Evolutionary conservation across 2,329 filamentous ascomycete species (phyloP), one percentile per base, ranked within the genome.

Genomic region (Lasiodiplodia hormozganensis): DNA sequence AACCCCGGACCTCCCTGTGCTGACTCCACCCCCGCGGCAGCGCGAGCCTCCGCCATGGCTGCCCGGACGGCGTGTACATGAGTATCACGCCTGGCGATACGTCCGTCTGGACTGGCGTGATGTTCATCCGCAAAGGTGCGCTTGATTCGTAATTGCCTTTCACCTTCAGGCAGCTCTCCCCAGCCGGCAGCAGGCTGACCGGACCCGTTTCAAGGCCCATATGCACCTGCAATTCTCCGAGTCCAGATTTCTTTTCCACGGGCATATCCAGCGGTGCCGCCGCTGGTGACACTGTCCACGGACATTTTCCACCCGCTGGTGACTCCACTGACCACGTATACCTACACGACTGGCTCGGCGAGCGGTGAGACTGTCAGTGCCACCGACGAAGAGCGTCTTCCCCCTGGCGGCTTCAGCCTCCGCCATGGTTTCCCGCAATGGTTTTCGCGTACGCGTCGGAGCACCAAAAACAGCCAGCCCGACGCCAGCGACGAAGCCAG

Each of bases 301-400:
- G 95, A 98, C 77, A 91, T 98, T 73, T 99, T 98, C 79, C 95
- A 99, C 78, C 95, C 95, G 21, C 85, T 99, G 52, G 90, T 98
- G 72, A 94, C 94, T 8, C 94, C 96, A 47, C 85, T 96, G 70
- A 97, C 94, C n/a, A 97, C 93, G 3, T 96, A 97, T 81, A 96
- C 93, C 76, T 96, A 97, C 82, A 92, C 93, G 52, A 94, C 92
- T 70, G 90, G 91, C 31, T 77, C 78, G 68, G 88, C 91, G 43
- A 90, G 89, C 70, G 87, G 87, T 68, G 92, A 92, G 58, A 93
- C 92, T 0, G 90, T 94, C 70, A 95, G 92, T 77, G 92, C 93
- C 10, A 91, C 89, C 2, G 93, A 97, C 73, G 90, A 93, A 40
- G 92, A 96, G 76, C 85, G 92, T 16, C 82, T 97, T 65, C 92